These are phyloP conservation scores for Chalciporus pseudorubinellus DNA, from an alignment of 768 basidiomycete species.

Conservation along the genomic window DNA sequence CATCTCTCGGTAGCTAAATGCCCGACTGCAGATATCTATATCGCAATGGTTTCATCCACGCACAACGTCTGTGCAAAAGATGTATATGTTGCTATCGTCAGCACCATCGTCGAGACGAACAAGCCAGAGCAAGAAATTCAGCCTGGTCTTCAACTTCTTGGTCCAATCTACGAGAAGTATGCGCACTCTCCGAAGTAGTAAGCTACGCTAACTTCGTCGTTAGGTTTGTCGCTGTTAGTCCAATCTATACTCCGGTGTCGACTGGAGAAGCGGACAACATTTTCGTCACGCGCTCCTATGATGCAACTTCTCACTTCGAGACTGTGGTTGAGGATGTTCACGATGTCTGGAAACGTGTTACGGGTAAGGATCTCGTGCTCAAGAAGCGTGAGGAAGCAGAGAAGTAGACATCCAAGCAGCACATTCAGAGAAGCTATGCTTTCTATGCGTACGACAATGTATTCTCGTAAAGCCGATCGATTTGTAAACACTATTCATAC, in stretches of 20 bases:
- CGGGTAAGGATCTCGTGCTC: conserved; percentile 73
- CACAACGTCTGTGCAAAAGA: conserved; percentile 98
- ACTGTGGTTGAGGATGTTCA: conserved; percentile 97
- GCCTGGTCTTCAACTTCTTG: conserved; percentile 90
- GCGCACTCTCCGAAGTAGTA: not conserved
- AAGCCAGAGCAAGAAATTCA: conserved; percentile 88
- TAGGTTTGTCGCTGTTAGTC: conserved; percentile 88
- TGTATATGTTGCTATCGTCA: conserved; percentile 94
- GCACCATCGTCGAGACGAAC: conserved; percentile 95
- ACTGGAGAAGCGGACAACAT: conserved; percentile 83
- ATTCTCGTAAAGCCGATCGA: conserved; percentile 7
- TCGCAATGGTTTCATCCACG: conserved; percentile 94
- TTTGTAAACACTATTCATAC: conserved; percentile 3
- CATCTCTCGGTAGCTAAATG: conserved; percentile 3
- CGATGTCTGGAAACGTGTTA: conserved; percentile 91
- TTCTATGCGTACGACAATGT: conserved; percentile 6
- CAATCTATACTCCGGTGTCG: conserved; percentile 86
- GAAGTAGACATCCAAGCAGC: conserved; percentile 30
- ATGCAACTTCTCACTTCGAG: conserved; percentile 98
- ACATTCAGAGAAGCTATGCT: conserved; percentile 5
- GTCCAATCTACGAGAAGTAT: conserved; percentile 93
- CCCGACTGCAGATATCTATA: conserved; percentile 81
- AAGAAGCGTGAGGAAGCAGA: conserved; percentile 84
- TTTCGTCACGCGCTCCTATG: conserved; percentile 96
- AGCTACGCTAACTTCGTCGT: conserved; percentile 9